Evolutionary conservation across 2,329 filamentous ascomycete species (phyloP), one percentile per base, ranked within the genome.

Genomic region (Calonectria naviculata): DNA sequence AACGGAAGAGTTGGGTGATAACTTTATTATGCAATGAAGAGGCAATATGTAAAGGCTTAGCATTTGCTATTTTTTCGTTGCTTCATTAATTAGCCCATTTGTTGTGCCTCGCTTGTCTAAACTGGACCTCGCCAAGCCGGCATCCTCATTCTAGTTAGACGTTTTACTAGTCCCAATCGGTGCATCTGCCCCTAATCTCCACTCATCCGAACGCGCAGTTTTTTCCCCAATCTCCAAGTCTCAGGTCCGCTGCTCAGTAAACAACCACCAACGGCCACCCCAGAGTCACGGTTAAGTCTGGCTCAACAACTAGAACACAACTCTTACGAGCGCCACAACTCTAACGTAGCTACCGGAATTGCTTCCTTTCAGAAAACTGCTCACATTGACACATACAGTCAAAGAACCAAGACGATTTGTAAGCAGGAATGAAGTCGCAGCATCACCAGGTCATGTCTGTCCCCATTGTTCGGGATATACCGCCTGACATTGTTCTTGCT

Each of bases 391-490:
- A n/a, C n/a, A n/a, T n/a, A n/a, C n/a, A n/a, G n/a, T n/a, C n/a
- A n/a, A 49, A 19, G 6, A n/a, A 49, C 15, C 26, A 29, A 29
- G 10, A 19, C 46, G 15, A 49, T 3, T 17, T 49, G 26, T 26
- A n/a, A 31, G 26, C 24, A n/a, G 69, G 76, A 6, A 49, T 67
- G 17, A 49, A 46, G 42, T 21, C 80, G 13, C 28, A 61, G 10
- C 41, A 29, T 15, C 21, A 49, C 24, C 36, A 38, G 21, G 26
- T 26, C 58, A 80, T 85, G 41, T 77, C 82, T 46, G 79, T 83
- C 58, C 83, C 84, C 10, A 79, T 86, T n/a, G 85, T 85, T 5
- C 72, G 80, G 19, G 71, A 71, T 28, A 73, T 85, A 9, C 70
- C 81, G 2, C 82, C 84, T 0, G 72, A 77, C 4, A 74, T 76